These are phyloP conservation scores for Microbotryum scabiosae DNA, from an alignment of 1,284 basidiomycete genomes.

Conservation along the genomic window DNA sequence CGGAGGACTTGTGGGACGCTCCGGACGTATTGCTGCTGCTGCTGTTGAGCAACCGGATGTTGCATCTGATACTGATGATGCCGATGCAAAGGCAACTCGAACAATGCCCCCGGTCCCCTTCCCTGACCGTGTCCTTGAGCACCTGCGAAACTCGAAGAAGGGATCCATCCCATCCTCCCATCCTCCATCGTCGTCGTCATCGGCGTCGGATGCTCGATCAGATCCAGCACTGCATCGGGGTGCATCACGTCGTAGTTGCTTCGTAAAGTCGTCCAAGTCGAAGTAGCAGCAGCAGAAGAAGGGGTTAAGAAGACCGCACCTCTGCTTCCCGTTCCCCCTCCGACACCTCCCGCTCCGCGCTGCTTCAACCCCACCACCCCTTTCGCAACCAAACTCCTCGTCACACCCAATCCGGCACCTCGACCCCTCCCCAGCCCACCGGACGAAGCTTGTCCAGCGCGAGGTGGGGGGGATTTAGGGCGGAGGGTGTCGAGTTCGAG, in stretches of 20 bases:
- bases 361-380: slow-evolving; percentile 14
- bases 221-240: slow-evolving; percentile 1
- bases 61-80: too few species aligned
- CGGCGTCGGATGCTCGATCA: neutral
- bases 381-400: slow-evolving; percentile 22
- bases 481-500: slow-evolving; percentile 71
- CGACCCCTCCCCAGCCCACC: slow-evolving; percentile 38
- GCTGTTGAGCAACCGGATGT: neutral
- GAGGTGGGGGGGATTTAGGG: slow-evolving; percentile 67
- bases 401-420: slow-evolving; percentile 33
- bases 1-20: too few species aligned
- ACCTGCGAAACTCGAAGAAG: neutral
- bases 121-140: slow-evolving; percentile 11
- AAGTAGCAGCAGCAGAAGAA: slow-evolving; percentile 4
- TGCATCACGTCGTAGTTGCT: neutral
- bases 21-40: slow-evolving; percentile 9
- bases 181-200: too few species aligned
- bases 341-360: slow-evolving; percentile 4
- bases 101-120: slow-evolving; percentile 11
- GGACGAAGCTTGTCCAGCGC: slow-evolving; percentile 25
- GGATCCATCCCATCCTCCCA: too few species aligned
- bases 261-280: too few species aligned
- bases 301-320: slow-evolving; percentile 7
- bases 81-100: slow-evolving; percentile 19
- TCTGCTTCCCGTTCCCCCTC: slow-evolving; percentile 16